Percentiles rank a stretch among this genome's conserved stretches.
phyloP scores from a whole-genome alignment of 306 rosid genomes.

The Rubus parviflorus region DNA sequence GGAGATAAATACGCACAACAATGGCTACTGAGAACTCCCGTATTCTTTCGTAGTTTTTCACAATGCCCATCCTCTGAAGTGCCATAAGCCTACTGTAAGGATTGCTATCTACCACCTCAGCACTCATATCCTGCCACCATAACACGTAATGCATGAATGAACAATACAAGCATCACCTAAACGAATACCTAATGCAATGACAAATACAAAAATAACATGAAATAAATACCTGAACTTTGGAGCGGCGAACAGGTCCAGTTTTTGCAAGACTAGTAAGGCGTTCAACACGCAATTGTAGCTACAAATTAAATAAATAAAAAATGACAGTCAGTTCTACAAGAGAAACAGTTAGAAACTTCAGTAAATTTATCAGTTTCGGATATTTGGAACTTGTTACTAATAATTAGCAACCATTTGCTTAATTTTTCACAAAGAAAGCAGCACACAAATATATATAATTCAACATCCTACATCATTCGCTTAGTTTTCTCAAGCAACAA shows the following conservation, averaged over 20 bases:
- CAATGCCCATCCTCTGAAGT: constrained; percentile 99
- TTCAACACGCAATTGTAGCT: constrained; percentile 70
- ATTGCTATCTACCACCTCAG: constrained; percentile 94
- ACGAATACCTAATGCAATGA: constrained; percentile 13
- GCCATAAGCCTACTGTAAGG: constrained; percentile 99
- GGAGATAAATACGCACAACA: constrained; percentile 79
- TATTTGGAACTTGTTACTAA: neutral
- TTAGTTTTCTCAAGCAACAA: neutral
- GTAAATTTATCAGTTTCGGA: neutral
- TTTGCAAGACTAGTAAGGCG: constrained; percentile 54
- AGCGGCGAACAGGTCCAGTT: constrained; percentile 55
- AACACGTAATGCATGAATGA: constrained; percentile 14
- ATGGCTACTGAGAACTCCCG: constrained; percentile 94
- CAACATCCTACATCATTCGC: constrained; percentile 1
- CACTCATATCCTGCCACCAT: constrained; percentile 87
- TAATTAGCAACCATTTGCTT: neutral
- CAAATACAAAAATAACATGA: neutral
- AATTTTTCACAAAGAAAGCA: neutral
- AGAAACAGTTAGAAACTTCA: neutral
- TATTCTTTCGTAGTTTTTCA: constrained; percentile 87
- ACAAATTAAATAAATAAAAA: constrained; percentile 13
- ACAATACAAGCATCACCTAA: neutral
- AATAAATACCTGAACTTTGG: constrained; percentile 74
- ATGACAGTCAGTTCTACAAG: neutral
- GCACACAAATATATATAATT: neutral